Percentiles rank a stretch among this genome's conserved stretches.
Conservation (phyloP, 768 basidiomycete species). For the Panellus pusillus region DNA sequence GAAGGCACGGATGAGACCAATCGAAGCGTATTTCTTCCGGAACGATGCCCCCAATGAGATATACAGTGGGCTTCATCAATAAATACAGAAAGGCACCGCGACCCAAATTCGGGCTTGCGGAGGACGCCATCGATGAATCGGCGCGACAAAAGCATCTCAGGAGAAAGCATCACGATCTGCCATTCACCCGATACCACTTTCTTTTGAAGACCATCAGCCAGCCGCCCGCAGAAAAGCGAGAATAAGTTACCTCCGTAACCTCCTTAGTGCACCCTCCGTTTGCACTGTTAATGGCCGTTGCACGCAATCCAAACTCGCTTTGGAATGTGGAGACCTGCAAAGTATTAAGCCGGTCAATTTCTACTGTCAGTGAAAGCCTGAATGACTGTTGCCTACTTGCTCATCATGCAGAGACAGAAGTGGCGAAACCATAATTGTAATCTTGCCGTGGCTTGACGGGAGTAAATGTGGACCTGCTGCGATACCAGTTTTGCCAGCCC, state of each 20-base stretch:
- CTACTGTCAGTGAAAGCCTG: too few relatives aligned
- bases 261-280: constrained; percentile 9
- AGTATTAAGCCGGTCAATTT: too few relatives aligned
- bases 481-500: constrained; percentile 11
- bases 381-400: too few relatives aligned
- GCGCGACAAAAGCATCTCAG: constrained; percentile 5
- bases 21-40: constrained; percentile 30
- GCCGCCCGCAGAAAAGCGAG: too few relatives aligned
- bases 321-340: too few relatives aligned
- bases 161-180: constrained; percentile 4
- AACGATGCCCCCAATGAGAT: constrained; percentile 38
- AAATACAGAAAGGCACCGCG: constrained; percentile 4
- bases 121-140: constrained; percentile 8
- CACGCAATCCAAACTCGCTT: constrained; percentile 4
- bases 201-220: neutral
- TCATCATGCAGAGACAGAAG: constrained; percentile 9
- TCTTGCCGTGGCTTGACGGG: constrained; percentile 8
- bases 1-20: constrained; percentile 31
- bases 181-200: neutral
- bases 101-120: constrained; percentile 4
- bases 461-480: constrained; percentile 12
- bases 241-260: neutral
- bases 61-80: constrained; percentile 37
- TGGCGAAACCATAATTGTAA: neutral
- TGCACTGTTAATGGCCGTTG: constrained; percentile 7